Conservation (phyloP, 345 rosid genomes). For the Salix arbutifolia region DNA sequence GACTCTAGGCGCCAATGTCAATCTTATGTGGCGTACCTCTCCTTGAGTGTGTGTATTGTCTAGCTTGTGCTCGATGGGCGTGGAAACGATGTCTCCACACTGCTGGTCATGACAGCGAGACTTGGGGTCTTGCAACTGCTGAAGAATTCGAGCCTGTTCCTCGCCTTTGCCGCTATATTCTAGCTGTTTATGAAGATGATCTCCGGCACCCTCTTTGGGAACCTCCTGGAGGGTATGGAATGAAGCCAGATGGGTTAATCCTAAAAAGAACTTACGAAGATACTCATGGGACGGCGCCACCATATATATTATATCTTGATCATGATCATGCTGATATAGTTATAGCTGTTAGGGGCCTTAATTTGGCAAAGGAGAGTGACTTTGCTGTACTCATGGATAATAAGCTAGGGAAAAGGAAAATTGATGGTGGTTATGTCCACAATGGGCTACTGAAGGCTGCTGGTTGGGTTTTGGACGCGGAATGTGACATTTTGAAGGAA, state of each 20-base stretch:
- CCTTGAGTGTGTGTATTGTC: conserved; percentile 88
- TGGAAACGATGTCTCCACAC: conserved; percentile 91
- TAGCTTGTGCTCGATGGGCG: conserved; percentile 96
- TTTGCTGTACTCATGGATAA: conserved; percentile 79
- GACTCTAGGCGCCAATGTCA: conserved; percentile 51
- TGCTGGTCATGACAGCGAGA: conserved; percentile 87
- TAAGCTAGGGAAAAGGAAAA: conserved; percentile 69
- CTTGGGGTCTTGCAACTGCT: conserved; percentile 80
- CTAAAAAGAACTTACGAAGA: conserved; percentile 63
- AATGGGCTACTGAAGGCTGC: conserved; percentile 91
- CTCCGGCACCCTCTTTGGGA: conserved; percentile 78
- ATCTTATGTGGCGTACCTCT: conserved; percentile 78
- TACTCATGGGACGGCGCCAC: conserved; percentile 73
- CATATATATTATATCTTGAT: conserved; percentile 75
- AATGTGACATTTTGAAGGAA: conserved; percentile 62
- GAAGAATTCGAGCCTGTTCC: conserved; percentile 88
- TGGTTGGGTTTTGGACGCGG: conserved; percentile 73
- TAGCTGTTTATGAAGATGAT: conserved; percentile 92
- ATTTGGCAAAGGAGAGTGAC: conserved; percentile 88
- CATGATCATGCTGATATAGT: conserved; percentile 68
- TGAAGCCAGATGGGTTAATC: conserved; percentile 63
- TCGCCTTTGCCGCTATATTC: conserved; percentile 78
- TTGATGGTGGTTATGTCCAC: conserved; percentile 93
- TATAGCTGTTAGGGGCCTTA: conserved; percentile 76
- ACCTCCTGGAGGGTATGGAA: conserved; percentile 84